Percentiles rank a stretch among this genome's conserved stretches.
Evolutionary conservation across 371 early-diverging fungal species (phyloP).

Genomic region (Apophysomyces variabilis): DNA sequence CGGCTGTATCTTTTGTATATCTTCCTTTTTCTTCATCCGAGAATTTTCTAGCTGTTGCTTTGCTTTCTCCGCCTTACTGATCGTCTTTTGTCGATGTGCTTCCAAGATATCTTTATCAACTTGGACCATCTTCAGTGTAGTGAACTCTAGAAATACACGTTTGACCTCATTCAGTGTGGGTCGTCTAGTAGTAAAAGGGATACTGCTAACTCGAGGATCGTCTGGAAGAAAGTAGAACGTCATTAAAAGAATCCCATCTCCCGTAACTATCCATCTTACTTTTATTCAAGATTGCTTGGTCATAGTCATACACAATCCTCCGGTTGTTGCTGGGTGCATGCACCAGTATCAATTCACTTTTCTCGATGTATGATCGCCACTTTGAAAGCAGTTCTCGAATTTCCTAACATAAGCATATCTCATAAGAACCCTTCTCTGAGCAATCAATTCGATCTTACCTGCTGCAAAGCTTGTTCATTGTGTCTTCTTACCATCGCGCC

Average conservation of each 20-base stretch:
- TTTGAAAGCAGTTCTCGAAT: slow-evolving; percentile 68
- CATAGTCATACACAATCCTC: slow-evolving; percentile 65
- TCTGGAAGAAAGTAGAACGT: slow-evolving; percentile 16
- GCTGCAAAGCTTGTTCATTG: slow-evolving; percentile 81
- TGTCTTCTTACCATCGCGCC: slow-evolving; percentile 90
- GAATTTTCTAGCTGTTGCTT: slow-evolving; percentile 36
- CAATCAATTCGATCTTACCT: slow-evolving; percentile 20
- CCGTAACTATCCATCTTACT: slow-evolving; percentile 12
- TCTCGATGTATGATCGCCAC: slow-evolving; percentile 67
- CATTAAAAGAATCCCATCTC: neutral
- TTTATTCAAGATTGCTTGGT: slow-evolving; percentile 56
- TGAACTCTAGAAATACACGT: slow-evolving; percentile 54
- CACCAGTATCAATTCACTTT: slow-evolving; percentile 67
- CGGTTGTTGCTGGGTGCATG: slow-evolving; percentile 70
- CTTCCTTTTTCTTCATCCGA: slow-evolving; percentile 15
- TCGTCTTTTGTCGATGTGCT: slow-evolving; percentile 28
- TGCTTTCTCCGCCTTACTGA: slow-evolving; percentile 34
- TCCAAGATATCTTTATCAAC: slow-evolving; percentile 42
- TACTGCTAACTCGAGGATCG: slow-evolving; percentile 62
- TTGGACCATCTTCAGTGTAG: slow-evolving; percentile 56
- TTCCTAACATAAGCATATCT: slow-evolving; percentile 45
- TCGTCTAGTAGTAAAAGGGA: slow-evolving; percentile 81
- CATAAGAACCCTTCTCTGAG: neutral
- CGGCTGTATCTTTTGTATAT: slow-evolving; percentile 12
- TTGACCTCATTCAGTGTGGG: slow-evolving; percentile 73